A percentile compares a stretch with the other conserved stretches of the same genome.
Conservation (phyloP, 2,329 filamentous ascomycete species). For the Teratosphaeria pseudoeucalypti region DNA sequence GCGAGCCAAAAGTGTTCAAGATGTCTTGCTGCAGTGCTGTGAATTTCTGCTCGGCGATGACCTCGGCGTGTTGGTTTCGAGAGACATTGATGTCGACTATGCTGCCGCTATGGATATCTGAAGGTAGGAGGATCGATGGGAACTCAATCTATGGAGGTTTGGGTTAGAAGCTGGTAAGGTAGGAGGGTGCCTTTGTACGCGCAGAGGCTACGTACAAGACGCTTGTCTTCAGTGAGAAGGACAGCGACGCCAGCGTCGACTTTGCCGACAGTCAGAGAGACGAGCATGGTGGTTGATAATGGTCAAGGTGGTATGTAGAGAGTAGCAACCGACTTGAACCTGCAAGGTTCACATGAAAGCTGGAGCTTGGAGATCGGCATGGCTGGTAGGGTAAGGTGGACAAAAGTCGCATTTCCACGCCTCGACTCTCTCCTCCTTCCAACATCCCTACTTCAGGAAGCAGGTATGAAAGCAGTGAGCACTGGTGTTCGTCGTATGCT, state of each 20-base stretch:
- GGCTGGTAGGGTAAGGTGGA: background rate
- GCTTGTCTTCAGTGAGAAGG: constrained; percentile 90
- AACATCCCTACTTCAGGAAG: too few relatives aligned
- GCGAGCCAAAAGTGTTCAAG: constrained; percentile 72
- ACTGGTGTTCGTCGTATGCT: too few relatives aligned
- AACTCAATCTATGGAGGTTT: constrained; percentile 73
- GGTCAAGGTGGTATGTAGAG: background rate
- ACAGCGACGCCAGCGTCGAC: constrained; percentile 98
- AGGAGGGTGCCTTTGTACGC: background rate
- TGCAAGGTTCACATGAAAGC: background rate
- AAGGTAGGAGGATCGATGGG: constrained; percentile 89
- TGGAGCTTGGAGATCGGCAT: background rate
- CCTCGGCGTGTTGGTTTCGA: constrained; percentile 73
- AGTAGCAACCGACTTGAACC: background rate
- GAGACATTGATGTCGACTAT: constrained; percentile 96
- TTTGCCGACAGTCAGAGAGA: constrained; percentile 97
- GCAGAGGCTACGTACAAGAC: constrained; percentile 55
- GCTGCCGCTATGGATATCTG: constrained; percentile 87
- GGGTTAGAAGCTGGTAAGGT: constrained; percentile 4
- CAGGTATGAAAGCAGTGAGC: too few relatives aligned
- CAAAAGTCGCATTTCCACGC: background rate
- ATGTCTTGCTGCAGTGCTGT: constrained; percentile 80
- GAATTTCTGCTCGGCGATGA: constrained; percentile 65
- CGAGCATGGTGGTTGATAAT: constrained; percentile 59
- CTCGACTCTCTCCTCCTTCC: too few relatives aligned